Conservation (phyloP, 768 basidiomycete genomes). For the Tylopilus intermedius region DNA sequence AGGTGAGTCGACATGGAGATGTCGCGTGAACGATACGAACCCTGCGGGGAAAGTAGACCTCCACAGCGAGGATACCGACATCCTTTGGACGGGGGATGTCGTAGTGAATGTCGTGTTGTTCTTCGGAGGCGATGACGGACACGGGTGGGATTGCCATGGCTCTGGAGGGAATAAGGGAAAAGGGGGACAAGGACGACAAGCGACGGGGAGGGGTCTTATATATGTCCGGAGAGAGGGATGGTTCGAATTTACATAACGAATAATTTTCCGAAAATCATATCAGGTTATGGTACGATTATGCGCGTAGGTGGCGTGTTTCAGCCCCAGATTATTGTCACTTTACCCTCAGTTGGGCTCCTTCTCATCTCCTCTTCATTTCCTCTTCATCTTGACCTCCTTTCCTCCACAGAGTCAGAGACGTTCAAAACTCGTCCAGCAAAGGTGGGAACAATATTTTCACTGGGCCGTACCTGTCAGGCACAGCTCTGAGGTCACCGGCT, state of each 20-base stretch:
- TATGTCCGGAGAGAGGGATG: constrained; percentile 3
- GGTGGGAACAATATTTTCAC: too few relatives aligned
- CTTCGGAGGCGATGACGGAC: constrained; percentile 7
- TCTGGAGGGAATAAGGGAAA: background rate
- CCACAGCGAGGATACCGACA: constrained; percentile 90
- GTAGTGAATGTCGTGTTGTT: background rate
- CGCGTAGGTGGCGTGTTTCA: constrained; percentile 26
- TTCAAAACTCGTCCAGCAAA: too few relatives aligned
- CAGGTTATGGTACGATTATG: constrained; percentile 27
- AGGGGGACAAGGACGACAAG: background rate
- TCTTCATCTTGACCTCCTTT: too few relatives aligned
- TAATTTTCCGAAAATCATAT: constrained; percentile 11
- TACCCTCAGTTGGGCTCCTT: too few relatives aligned
- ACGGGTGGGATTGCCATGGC: constrained; percentile 25
- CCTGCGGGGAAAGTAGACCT: constrained; percentile 91
- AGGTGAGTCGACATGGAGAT: constrained; percentile 5
- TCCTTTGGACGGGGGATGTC: constrained; percentile 67
- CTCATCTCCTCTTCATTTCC: too few relatives aligned
- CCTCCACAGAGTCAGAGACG: too few relatives aligned
- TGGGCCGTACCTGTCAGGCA: too few relatives aligned
- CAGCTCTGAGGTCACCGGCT: too few relatives aligned
- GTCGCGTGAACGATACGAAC: constrained; percentile 42
- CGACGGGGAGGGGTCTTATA: constrained; percentile 18
- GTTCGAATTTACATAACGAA: constrained; percentile 25
- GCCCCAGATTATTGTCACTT: background rate